These are phyloP conservation scores for Ustilago loliicola DNA, from an alignment of 1,284 basidiomycete genomes.

Conservation along the genomic window DNA sequence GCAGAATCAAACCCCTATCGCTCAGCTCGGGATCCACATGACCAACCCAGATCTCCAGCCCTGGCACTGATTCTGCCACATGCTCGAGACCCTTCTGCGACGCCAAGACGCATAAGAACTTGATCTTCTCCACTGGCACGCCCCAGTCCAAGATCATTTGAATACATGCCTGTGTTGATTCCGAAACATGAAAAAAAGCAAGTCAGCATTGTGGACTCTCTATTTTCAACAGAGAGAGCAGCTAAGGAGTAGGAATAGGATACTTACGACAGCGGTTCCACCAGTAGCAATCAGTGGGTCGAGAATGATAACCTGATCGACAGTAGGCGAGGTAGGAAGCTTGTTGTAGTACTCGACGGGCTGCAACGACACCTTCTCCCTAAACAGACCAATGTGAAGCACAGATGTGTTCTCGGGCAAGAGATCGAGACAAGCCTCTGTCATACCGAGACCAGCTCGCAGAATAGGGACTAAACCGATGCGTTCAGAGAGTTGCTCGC, in stretches of 20 bases:
- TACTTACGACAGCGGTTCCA: slow-evolving; percentile 81
- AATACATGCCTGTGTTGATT: slow-evolving; percentile 53
- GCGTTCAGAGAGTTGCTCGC: slow-evolving; percentile 72
- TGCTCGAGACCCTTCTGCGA: slow-evolving; percentile 81
- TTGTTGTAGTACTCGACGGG: slow-evolving; percentile 79
- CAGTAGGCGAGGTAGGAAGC: slow-evolving; percentile 80
- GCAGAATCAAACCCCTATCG: slow-evolving; percentile 63
- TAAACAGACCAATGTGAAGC: slow-evolving; percentile 89
- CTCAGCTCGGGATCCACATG: slow-evolving; percentile 61
- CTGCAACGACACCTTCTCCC: slow-evolving; percentile 89
- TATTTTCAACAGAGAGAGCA: background rate
- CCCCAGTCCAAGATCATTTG: slow-evolving; percentile 69
- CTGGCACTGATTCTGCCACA: slow-evolving; percentile 79
- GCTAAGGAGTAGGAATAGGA: background rate
- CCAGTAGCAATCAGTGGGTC: slow-evolving; percentile 93
- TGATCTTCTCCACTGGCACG: slow-evolving; percentile 76
- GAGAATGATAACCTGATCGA: slow-evolving; percentile 86
- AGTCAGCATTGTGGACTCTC: background rate
- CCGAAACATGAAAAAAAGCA: slow-evolving; percentile 5
- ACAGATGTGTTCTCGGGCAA: slow-evolving; percentile 85
- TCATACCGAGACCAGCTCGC: slow-evolving; percentile 93
- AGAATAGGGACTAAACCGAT: slow-evolving; percentile 91
- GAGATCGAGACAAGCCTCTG: slow-evolving; percentile 81
- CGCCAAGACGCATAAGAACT: slow-evolving; percentile 85
- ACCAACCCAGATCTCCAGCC: slow-evolving; percentile 78